Evolutionary conservation across 2,329 filamentous ascomycete genomes (phyloP).

Genomic region (Ophiocordyceps camponoti-rufipedis): DNA sequence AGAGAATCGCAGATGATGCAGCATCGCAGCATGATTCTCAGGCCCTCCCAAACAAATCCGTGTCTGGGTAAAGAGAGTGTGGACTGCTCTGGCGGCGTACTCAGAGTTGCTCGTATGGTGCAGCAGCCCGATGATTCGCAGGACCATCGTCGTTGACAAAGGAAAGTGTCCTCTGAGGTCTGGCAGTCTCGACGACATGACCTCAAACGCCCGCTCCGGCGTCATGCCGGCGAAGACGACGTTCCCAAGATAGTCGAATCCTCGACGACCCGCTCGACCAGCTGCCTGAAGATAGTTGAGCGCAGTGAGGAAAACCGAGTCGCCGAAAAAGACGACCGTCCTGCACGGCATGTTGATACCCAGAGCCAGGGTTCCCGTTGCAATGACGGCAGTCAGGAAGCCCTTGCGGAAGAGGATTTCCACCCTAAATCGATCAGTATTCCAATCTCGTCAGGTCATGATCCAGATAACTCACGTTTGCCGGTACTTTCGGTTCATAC

Average conservation of each 20-base stretch:
- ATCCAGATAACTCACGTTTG: slow-evolving; percentile 28
- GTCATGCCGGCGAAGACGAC: slow-evolving; percentile 58
- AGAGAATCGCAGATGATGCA: slow-evolving; percentile 64
- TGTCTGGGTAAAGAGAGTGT: slow-evolving; percentile 50
- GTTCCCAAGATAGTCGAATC: slow-evolving; percentile 66
- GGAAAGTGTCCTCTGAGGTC: slow-evolving; percentile 65
- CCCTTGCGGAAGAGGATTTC: slow-evolving; percentile 60
- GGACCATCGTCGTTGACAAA: slow-evolving; percentile 52
- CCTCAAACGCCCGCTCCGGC: slow-evolving; percentile 40
- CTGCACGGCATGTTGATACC: slow-evolving; percentile 78
- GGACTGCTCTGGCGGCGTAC: slow-evolving; percentile 43
- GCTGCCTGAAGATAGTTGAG: slow-evolving; percentile 63
- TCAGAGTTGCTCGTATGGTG: slow-evolving; percentile 44
- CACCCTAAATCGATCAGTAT: slow-evolving; percentile 20
- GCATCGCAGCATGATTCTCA: slow-evolving; percentile 47
- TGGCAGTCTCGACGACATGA: slow-evolving; percentile 56
- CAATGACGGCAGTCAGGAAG: slow-evolving; percentile 51
- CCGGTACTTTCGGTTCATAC: slow-evolving; percentile 62
- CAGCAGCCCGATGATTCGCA: slow-evolving; percentile 49
- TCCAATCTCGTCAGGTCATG: background rate
- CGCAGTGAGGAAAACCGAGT: slow-evolving; percentile 54
- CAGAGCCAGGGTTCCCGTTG: slow-evolving; percentile 57
- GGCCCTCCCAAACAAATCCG: slow-evolving; percentile 53
- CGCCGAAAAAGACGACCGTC: slow-evolving; percentile 59
- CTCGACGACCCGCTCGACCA: slow-evolving; percentile 61